Evolutionary conservation across 2,329 filamentous ascomycete genomes (phyloP).

Genomic region (Penicillium sp.): DNA sequence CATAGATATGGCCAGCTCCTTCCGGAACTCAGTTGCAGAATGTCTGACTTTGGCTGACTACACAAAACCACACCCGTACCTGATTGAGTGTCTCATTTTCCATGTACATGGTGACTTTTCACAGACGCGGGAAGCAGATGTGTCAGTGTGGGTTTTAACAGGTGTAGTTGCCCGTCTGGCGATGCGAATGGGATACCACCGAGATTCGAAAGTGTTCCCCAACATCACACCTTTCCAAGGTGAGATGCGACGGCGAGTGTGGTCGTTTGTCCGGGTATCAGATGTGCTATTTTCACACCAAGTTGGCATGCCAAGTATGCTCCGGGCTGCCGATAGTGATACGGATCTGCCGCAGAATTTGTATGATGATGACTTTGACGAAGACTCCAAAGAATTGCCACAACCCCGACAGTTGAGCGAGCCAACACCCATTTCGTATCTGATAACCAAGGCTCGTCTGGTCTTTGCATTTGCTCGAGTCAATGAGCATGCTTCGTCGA

Average conservation of each 20-base stretch:
- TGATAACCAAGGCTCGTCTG: conserved; percentile 49
- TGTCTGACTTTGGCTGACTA: conserved; percentile 65
- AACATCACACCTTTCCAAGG: conserved; percentile 62
- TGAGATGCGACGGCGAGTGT: conserved; percentile 56
- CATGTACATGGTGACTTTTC: conserved; percentile 64
- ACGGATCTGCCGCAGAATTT: conserved; percentile 63
- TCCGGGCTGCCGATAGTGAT: conserved; percentile 64
- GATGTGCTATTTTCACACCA: conserved; percentile 68
- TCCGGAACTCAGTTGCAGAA: conserved; percentile 60
- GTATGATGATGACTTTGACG: conserved; percentile 65
- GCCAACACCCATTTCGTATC: conserved; percentile 56
- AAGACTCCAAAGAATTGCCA: conserved; percentile 57
- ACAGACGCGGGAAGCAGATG: conserved; percentile 60
- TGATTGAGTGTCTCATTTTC: conserved; percentile 63
- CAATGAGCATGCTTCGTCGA: conserved; percentile 43
- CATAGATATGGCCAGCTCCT: conserved; percentile 46
- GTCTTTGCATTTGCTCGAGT: conserved; percentile 46
- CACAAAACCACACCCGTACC: conserved; percentile 60
- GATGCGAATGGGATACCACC: conserved; percentile 67
- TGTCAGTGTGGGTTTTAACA: conserved; percentile 60
- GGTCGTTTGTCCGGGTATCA: conserved; percentile 56
- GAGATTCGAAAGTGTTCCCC: conserved; percentile 61
- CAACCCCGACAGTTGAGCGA: conserved; percentile 58
- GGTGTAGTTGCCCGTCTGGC: conserved; percentile 63
- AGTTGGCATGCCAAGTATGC: conserved; percentile 67